Evolutionary conservation across 73 alveolate genomes (phyloP).

Genomic region (Tetrahymena elliotti): DNA sequence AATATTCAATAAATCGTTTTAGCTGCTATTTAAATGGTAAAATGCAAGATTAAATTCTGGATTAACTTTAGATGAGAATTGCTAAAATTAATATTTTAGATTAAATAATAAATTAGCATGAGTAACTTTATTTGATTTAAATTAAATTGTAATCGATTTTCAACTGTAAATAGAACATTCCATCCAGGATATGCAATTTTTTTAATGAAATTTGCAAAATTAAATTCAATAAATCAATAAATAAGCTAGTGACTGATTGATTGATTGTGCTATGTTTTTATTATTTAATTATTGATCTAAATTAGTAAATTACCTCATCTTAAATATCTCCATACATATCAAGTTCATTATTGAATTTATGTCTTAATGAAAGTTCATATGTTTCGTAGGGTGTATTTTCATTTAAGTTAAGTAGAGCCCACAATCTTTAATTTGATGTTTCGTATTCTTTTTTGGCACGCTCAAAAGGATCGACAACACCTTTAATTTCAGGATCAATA

Average conservation of each 20-base stretch:
- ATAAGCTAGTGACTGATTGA: no score
- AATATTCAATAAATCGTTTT: no score
- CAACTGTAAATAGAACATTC: background rate
- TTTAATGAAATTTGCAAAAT: background rate
- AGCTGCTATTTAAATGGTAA: no score
- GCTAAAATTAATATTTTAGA: no score
- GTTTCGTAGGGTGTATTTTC: background rate
- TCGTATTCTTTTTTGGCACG: background rate
- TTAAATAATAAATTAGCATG: background rate
- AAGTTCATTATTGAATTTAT: background rate
- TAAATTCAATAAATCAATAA: background rate
- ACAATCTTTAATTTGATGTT: background rate
- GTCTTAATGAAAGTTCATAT: background rate
- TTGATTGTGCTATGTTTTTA: background rate
- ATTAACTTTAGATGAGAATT: no score
- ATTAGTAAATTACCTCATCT: background rate
- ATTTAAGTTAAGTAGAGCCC: background rate
- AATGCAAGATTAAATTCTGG: background rate
- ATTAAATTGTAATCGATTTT: background rate
- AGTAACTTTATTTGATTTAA: background rate
- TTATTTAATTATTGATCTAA: background rate
- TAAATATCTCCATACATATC: background rate
- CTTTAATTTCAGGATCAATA: background rate
- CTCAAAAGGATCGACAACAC: background rate
- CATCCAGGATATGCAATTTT: background rate